Evolutionary conservation across 2,329 filamentous ascomycete species (phyloP), one percentile per base, ranked within the genome.

Genomic region (Colletotrichum paranaense): DNA sequence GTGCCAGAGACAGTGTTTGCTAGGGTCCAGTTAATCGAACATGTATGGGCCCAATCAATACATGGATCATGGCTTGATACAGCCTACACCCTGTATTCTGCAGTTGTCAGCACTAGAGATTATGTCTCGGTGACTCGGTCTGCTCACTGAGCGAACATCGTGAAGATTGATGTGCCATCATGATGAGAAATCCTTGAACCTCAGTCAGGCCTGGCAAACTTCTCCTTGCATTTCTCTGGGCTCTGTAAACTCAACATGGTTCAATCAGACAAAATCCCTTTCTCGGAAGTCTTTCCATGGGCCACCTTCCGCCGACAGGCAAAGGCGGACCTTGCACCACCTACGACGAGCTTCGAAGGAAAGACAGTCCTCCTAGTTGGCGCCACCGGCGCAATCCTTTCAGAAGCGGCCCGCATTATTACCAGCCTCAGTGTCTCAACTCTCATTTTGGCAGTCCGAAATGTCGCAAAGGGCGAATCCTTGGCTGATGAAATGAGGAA

Each of bases 291-390:
- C 35, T 62, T 62, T 16, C 32, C 58, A 12, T 62, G 58, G 58
- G 58, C 58, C 58, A 28, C 58, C 7, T 42, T 62, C n/a, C 58
- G 58, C 35, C 60, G 60, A 16, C 60, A 62, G 22, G 60, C 60
- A 38, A 62, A 62, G 26, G 60, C 60, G 11, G 30, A 32, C 42
- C 42, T 62, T 26, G 38, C 26, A 26, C 60, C 60, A 4, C 42
- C 60, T 19, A 62, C 60, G 12, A 26, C 38, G 26, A 52, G 42
- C 11, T 62, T 62, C n/a, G 16, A 30, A 49, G 60, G 42, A 6
- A 62, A 62, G 24, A 62, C 60, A 32, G 42, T 52, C 19, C 60
- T 62, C 42, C 42, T 62, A 8, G 60, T 62, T 8, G 60, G 60
- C 28, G 60, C 60, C 42, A 62, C 60, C n/a, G 60, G 42, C 19